These are phyloP conservation scores for Penicillium sp. DNA, from an alignment of 2,329 filamentous ascomycete genomes.

Conservation along the genomic window DNA sequence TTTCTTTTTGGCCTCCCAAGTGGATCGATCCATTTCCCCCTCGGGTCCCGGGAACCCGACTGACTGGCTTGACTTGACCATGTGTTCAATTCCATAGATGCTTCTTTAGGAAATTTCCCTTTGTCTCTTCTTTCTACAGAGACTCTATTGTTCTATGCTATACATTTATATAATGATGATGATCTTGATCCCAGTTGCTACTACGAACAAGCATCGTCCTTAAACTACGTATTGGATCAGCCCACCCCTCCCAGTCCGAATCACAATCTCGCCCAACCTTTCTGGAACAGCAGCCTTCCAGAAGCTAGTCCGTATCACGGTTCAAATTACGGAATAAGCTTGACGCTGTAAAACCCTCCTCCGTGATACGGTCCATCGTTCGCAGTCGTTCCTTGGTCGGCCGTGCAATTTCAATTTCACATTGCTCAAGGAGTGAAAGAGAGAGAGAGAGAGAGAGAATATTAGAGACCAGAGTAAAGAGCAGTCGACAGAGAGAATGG, in stretches of 20 bases:
- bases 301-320: slow-evolving; percentile 7
- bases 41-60: slow-evolving; percentile 21
- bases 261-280: slow-evolving; percentile 1
- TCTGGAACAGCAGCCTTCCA: slow-evolving; percentile 17
- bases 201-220: background rate
- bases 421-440: background rate
- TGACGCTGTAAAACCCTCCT: slow-evolving; percentile 16
- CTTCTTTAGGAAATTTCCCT: background rate
- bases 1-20: slow-evolving; percentile 9
- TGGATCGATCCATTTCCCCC: slow-evolving; percentile 24
- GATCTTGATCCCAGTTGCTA: background rate
- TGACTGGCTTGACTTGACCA: slow-evolving; percentile 13
- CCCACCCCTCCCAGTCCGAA: slow-evolving; percentile 2
- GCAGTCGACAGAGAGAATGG: background rate
- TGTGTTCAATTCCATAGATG: slow-evolving; percentile 14
- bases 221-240: background rate
- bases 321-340: slow-evolving; percentile 13
- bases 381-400: slow-evolving; percentile 6
- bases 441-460: background rate
- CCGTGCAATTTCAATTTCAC: background rate
- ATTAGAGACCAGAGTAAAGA: too few species aligned
- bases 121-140: background rate
- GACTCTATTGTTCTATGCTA: background rate
- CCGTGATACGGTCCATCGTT: slow-evolving; percentile 17
- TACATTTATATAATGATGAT: background rate